Conservation (phyloP, 2,329 filamentous ascomycete species). For the Xylariales sp. region DNA sequence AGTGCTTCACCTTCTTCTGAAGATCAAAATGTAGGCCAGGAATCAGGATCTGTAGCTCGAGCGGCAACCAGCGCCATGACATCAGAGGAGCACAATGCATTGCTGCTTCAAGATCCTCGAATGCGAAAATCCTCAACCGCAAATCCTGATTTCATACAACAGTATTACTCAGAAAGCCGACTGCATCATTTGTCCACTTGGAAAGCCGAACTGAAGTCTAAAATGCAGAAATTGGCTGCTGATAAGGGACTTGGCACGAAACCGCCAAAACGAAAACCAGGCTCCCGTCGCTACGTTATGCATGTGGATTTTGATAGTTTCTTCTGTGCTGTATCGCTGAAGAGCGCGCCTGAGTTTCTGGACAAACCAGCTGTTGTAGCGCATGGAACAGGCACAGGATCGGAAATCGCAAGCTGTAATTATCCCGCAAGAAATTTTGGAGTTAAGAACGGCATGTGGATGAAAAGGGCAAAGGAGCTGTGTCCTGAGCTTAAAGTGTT, state of each 20-base stretch:
- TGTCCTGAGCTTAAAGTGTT: conserved; percentile 84
- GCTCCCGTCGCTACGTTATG: conserved; percentile 75
- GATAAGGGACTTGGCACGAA: conserved; percentile 54
- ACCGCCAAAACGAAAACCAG: conserved; percentile 48
- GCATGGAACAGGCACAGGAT: conserved; percentile 78
- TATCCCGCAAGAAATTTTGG: conserved; percentile 84
- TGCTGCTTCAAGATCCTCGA: conserved; percentile 76
- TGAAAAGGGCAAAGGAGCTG: conserved; percentile 80
- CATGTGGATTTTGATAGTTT: conserved; percentile 99
- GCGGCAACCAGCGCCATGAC: conserved; percentile 48
- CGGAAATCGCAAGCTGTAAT: conserved; percentile 97
- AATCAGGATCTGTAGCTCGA: not conserved
- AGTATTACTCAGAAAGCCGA: conserved; percentile 92
- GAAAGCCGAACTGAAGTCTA: conserved; percentile 91
- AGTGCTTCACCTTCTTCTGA: not conserved
- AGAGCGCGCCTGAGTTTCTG: conserved; percentile 68
- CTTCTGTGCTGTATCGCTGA: conserved; percentile 87
- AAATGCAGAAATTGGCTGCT: conserved; percentile 74
- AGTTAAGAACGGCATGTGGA: conserved; percentile 99
- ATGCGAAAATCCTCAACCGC: conserved; percentile 86
- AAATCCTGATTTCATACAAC: conserved; percentile 88
- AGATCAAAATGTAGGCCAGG: not conserved
- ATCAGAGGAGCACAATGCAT: conserved; percentile 88
- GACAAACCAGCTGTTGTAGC: conserved; percentile 86
- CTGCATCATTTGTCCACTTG: conserved; percentile 93